Evolutionary conservation across 768 basidiomycete genomes (phyloP).

Genomic region (Russula compacta): DNA sequence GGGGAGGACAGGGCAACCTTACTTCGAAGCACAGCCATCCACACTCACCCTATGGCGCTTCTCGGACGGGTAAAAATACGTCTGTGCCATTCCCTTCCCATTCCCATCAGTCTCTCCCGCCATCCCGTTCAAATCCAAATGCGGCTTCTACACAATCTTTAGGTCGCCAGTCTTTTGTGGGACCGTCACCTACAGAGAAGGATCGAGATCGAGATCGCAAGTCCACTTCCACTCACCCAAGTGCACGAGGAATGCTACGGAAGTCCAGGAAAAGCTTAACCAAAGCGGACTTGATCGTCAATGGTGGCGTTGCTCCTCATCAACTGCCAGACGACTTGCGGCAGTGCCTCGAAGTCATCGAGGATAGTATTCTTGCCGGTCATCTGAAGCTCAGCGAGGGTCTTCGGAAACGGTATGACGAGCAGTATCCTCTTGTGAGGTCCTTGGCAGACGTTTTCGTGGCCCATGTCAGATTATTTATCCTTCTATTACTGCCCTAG

Average conservation of each 20-base stretch:
- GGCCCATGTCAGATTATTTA: constrained; percentile 55
- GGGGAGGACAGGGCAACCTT: constrained; percentile 21
- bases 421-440: constrained; percentile 90
- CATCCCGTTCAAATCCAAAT: constrained; percentile 45
- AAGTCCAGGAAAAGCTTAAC: constrained; percentile 63
- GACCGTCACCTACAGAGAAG: constrained; percentile 33
- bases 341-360: constrained; percentile 77
- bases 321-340: constrained; percentile 83
- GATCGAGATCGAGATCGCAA: constrained; percentile 29
- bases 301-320: constrained; percentile 56
- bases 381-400: constrained; percentile 81
- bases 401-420: constrained; percentile 84
- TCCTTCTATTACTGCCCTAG: constrained; percentile 1
- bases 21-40: constrained; percentile 57
- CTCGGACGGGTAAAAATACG: constrained; percentile 34
- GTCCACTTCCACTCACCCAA: constrained; percentile 32
- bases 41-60: constrained; percentile 64
- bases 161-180: constrained; percentile 54
- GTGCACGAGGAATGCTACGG: constrained; percentile 42
- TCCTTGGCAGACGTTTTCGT: constrained; percentile 95
- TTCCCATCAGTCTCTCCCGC: constrained; percentile 71
- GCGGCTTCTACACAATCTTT: constrained; percentile 65
- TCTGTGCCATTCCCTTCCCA: constrained; percentile 70
- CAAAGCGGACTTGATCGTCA: constrained; percentile 31
- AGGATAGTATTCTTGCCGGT: constrained; percentile 80